These are phyloP conservation scores for Myriangium duriaei DNA, from an alignment of 2,329 filamentous ascomycete species.

Conservation along the genomic window DNA sequence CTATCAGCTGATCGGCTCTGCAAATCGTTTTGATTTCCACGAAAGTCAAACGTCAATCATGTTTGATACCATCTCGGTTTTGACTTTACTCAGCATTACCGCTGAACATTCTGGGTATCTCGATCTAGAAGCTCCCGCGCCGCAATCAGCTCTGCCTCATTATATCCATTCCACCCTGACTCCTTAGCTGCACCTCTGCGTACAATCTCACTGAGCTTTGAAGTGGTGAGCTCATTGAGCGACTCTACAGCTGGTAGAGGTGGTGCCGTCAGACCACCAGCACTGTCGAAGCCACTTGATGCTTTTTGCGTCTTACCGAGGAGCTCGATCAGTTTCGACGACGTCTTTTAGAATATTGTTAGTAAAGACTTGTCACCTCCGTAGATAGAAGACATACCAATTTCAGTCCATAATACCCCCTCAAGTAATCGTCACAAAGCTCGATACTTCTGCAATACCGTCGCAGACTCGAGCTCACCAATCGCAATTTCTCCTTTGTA, in stretches of 20 bases:
- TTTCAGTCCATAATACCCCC: constrained; percentile 86
- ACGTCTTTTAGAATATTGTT: constrained; percentile 5
- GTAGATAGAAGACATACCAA: constrained; percentile 30
- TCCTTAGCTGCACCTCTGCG: constrained; percentile 48
- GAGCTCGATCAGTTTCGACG: constrained; percentile 13
- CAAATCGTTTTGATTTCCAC: not conserved
- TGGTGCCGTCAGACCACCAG: constrained; percentile 38
- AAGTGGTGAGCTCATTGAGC: constrained; percentile 59
- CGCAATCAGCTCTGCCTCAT: constrained; percentile 57
- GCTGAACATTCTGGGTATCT: constrained; percentile 28
- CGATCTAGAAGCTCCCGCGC: constrained; percentile 54
- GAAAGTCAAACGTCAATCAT: not conserved
- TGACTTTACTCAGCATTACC: constrained; percentile 14
- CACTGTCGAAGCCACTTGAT: constrained; percentile 18
- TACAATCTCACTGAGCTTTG: constrained; percentile 66
- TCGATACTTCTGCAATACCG: constrained; percentile 86
- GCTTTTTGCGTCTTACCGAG: constrained; percentile 18
- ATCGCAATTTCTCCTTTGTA: constrained; percentile 29
- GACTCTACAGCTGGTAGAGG: constrained; percentile 48
- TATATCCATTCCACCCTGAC: constrained; percentile 60
- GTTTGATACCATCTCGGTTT: constrained; percentile 1
- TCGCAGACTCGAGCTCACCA: constrained; percentile 61
- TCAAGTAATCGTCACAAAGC: constrained; percentile 81
- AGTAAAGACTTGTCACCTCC: constrained; percentile 23
- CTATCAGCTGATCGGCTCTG: constrained; percentile 38